Evolutionary conservation across 371 early-diverging fungal species (phyloP).

Genomic region (Lichtheimia ornata): DNA sequence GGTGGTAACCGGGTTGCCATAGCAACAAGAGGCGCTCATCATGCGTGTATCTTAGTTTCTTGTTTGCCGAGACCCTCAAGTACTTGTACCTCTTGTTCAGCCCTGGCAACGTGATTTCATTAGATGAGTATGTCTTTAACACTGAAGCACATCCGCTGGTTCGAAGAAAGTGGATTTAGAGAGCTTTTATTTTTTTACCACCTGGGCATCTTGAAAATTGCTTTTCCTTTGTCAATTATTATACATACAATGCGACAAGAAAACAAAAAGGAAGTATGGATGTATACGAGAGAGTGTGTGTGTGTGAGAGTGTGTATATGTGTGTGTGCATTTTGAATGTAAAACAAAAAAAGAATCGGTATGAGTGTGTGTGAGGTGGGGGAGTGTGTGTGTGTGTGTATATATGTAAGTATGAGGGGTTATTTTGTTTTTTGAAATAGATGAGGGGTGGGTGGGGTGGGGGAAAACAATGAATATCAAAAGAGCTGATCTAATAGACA

Average conservation of each 20-base stretch:
- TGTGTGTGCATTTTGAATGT: neutral
- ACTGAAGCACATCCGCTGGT: constrained; percentile 74
- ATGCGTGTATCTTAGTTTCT: constrained; percentile 62
- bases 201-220: constrained; percentile 3
- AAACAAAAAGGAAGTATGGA: neutral
- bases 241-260: constrained; percentile 10
- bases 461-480: neutral
- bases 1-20: neutral
- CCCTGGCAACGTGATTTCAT: constrained; percentile 59
- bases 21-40: neutral
- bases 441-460: too few species aligned
- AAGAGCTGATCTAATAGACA: constrained; percentile 10
- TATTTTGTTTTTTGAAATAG: too few species aligned
- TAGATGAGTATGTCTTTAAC: constrained; percentile 75
- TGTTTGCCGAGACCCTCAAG: constrained; percentile 88
- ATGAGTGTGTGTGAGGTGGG: neutral
- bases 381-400: neutral
- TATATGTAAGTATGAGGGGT: neutral
- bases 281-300: neutral
- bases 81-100: constrained; percentile 82
- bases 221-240: constrained; percentile 4
- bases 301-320: neutral
- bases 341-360: neutral
- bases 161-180: constrained; percentile 16
- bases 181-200: neutral